A percentile compares a stretch with the other conserved stretches of the same genome.
Conservation (phyloP, 257 asterid genomes). For the Apocynum venetum region DNA sequence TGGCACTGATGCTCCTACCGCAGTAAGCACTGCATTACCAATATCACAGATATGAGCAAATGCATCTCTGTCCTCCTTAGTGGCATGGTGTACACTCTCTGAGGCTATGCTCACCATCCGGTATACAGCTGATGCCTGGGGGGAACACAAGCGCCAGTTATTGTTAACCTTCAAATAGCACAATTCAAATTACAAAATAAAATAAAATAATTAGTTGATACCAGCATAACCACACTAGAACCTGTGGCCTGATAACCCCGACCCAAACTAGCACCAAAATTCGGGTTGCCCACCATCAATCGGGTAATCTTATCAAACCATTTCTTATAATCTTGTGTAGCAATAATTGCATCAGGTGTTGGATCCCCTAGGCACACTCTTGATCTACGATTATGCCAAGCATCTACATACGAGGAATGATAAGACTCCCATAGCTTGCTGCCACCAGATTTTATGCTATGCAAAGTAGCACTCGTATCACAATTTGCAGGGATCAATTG, state of each 20-base stretch:
- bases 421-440: background rate
- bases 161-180: background rate
- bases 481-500: background rate
- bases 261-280: background rate
- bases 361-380: background rate
- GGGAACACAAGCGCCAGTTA: background rate
- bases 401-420: background rate
- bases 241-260: background rate
- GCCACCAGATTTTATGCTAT: background rate
- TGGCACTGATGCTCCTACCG: background rate
- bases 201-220: too few species aligned
- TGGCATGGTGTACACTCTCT: background rate
- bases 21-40: background rate
- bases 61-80: background rate
- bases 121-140: background rate
- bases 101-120: background rate
- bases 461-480: background rate
- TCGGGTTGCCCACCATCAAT: background rate
- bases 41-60: background rate
- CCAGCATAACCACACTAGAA: conserved; percentile 1
- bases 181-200: too few species aligned
- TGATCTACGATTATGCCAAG: background rate
- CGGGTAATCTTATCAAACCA: background rate
- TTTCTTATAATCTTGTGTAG: background rate
- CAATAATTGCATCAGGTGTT: background rate